phyloP scores from a whole-genome alignment of 371 early-diverging fungal genomes.

The Mucor irregularis region DNA sequence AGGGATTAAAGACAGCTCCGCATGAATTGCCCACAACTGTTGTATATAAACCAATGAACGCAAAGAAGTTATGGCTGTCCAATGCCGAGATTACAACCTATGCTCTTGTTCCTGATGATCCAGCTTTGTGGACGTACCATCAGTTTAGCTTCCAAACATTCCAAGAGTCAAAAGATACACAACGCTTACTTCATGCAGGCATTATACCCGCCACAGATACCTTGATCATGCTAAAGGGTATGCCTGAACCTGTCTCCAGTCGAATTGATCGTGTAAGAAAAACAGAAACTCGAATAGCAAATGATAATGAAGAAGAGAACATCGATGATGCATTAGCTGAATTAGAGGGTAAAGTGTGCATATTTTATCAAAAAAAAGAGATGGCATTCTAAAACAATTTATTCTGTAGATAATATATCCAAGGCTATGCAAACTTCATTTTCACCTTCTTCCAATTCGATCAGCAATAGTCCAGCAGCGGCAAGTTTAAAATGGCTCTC shows the following conservation, averaged over 20 bases:
- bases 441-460: conserved; percentile 26
- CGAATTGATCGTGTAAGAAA: conserved; percentile 46
- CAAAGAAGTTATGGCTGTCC: conserved; percentile 45
- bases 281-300: conserved; percentile 33
- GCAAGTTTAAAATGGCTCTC: conserved; percentile 35
- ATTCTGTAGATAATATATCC: conserved; percentile 47
- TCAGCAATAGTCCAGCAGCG: conserved; percentile 32
- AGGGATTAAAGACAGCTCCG: neutral
- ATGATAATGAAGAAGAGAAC: conserved; percentile 37
- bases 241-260: conserved; percentile 51
- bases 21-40: neutral
- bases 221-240: conserved; percentile 44
- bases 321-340: conserved; percentile 52
- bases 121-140: conserved; percentile 51
- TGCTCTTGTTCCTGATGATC: conserved; percentile 37
- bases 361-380: neutral
- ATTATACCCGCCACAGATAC: conserved; percentile 41
- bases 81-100: conserved; percentile 62
- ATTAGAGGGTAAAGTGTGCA: conserved; percentile 36
- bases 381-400: neutral
- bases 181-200: conserved; percentile 30
- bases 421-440: conserved; percentile 54
- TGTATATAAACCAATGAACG: neutral
- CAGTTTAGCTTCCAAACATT: conserved; percentile 60
- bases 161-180: conserved; percentile 18